Percentiles rank a stretch among this genome's conserved stretches.
Evolutionary conservation across 768 basidiomycete species (phyloP).

Genomic region (Suillus bovinus): DNA sequence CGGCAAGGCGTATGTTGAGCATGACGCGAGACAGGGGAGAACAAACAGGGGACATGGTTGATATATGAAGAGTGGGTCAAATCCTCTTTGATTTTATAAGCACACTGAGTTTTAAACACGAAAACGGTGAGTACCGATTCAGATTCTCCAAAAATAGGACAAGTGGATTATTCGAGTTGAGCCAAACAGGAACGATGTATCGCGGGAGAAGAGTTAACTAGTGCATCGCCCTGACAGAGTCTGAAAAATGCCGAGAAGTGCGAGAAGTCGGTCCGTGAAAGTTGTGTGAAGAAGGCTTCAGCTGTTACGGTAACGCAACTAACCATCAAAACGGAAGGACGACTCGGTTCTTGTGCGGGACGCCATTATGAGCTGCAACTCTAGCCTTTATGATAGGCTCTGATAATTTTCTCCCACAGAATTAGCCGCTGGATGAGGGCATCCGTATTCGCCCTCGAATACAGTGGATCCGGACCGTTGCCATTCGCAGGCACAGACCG

Average conservation of each 20-base stretch:
- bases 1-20: not conserved
- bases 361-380: not conserved
- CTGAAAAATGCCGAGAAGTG: not conserved
- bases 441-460: slow-evolving; percentile 26
- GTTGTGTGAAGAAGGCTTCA: too few relatives aligned
- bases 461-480: slow-evolving; percentile 14
- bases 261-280: not conserved
- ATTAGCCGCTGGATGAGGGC: slow-evolving; percentile 26
- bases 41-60: not conserved
- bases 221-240: not conserved
- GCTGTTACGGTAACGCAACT: too few relatives aligned
- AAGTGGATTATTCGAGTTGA: too few relatives aligned
- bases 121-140: too few relatives aligned
- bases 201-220: not conserved
- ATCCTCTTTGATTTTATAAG: not conserved
- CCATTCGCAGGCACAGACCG: slow-evolving; percentile 16
- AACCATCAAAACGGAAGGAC: not conserved
- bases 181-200: too few relatives aligned
- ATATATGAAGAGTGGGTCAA: too few relatives aligned
- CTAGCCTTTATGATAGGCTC: slow-evolving; percentile 14
- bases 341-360: not conserved
- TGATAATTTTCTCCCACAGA: slow-evolving; percentile 30
- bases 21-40: not conserved
- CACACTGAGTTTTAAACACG: not conserved
- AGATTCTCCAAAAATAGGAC: too few relatives aligned